These are phyloP conservation scores for Vickermania spadyakhi DNA, from an alignment of 208 protist species.

Conservation along the genomic window DNA sequence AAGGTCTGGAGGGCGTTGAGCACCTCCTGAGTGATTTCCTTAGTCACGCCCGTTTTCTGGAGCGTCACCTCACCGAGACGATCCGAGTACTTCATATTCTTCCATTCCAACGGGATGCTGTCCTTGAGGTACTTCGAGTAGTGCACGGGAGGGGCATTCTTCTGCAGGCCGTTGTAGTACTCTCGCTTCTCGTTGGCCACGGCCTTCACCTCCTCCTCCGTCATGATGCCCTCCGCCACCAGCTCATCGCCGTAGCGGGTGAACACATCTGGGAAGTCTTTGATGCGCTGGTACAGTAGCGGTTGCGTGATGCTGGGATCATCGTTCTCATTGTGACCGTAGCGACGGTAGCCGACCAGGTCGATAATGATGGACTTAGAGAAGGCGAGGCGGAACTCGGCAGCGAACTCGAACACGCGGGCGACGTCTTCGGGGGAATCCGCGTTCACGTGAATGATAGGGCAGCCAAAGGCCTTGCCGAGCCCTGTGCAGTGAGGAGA, in stretches of 20 bases:
- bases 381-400: conserved; percentile 90
- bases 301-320: conserved; percentile 97
- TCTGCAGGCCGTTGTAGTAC: conserved; percentile 69
- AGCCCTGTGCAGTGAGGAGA: conserved; percentile 97
- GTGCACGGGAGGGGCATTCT: conserved; percentile 44
- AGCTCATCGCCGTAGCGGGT: conserved; percentile 72
- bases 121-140: conserved; percentile 80
- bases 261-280: conserved; percentile 77
- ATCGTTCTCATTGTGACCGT: conserved; percentile 98
- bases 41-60: conserved; percentile 59
- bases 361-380: conserved; percentile 95
- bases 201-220: conserved; percentile 40
- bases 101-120: conserved; percentile 59
- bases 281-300: conserved; percentile 93
- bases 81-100: conserved; percentile 72
- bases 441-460: conserved; percentile 98
- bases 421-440: conserved; percentile 94
- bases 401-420: conserved; percentile 86
- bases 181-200: conserved; percentile 70
- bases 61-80: conserved; percentile 49
- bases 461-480: conserved; percentile 90
- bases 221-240: conserved; percentile 71
- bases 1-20: conserved; percentile 41
- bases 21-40: conserved; percentile 39
- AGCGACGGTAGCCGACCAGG: conserved; percentile 95